Percentiles rank a stretch among this genome's conserved stretches.
Evolutionary conservation across 495 filamentous ascomycete species (phyloP).

Genomic region (Poronia punctata): DNA sequence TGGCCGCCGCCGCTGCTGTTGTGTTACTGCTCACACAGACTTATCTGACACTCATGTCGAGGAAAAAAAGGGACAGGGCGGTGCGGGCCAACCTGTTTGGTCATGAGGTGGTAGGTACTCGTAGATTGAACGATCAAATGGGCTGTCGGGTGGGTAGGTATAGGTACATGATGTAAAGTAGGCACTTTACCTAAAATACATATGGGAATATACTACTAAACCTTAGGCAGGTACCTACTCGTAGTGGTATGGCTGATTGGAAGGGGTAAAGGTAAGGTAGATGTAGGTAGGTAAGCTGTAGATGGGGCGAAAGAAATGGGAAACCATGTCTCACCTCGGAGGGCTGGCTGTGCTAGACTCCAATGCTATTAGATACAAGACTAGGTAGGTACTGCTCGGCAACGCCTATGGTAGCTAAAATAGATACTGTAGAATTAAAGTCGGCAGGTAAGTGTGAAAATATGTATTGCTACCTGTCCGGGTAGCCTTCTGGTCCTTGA

Average conservation of each 20-base stretch:
- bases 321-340: conserved; percentile 26
- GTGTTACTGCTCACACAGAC: conserved; percentile 10
- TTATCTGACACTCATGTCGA: conserved; percentile 9
- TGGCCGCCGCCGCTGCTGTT: conserved; percentile 12
- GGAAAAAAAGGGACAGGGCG: conserved; percentile 26
- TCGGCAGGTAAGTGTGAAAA: no score
- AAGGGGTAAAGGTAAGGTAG: conserved; percentile 12
- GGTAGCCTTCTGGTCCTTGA: no score
- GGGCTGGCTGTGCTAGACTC: conserved; percentile 14
- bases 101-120: no score
- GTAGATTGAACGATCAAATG: no score
- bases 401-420: no score
- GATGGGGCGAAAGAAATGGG: conserved; percentile 11
- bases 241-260: no score
- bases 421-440: no score
- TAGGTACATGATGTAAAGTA: conserved; percentile 21
- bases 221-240: no score
- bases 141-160: conserved; percentile 23
- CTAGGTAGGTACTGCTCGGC: no score
- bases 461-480: no score
- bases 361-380: no score
- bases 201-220: no score
- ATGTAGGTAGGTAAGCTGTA: conserved; percentile 5
- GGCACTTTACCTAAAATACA: conserved; percentile 21
- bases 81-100: conserved; percentile 32